Base-by-base conservation (phyloP, 768 basidiomycete genomes). In the Mrakia gelida region DNA sequence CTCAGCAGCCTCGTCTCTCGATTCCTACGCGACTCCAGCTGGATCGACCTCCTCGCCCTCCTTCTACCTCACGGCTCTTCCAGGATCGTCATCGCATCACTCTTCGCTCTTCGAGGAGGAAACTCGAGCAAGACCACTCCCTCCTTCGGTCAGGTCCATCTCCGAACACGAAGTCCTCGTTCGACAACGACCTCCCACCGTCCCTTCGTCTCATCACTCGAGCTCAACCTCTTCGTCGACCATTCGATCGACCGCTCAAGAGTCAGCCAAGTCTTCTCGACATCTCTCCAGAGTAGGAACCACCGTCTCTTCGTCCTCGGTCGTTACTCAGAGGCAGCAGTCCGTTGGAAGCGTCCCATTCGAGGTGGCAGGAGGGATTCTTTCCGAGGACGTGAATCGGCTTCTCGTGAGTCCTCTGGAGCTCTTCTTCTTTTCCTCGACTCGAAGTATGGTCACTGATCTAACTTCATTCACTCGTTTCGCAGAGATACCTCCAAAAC, bases 121-220 rank as follows among this genome's bases (percentile, higher is more conserved):
- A 21, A n/a, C n/a, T 1, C 15, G 43, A 23, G 23, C 41, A 3
- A 26, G 38, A 7, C 34, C 38, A 6, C 41, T 41, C 26, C 67
- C 38, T 41, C 67, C 34, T 41, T 70, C 67, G 23, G 38, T 70
- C 38, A 38, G 67, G 23, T 70, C 67, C 8, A 3, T n/a, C 34
- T 70, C 67, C 2, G 38, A 43, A n/a, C 34, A 70, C 2, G 38
- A 70, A 11, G 52, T 30, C 7, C 10, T 8, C 23, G 43, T 28
- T 45, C 62, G 75, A 23, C 43, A 18, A 30, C 26, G 28, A 49
- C 63, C 32, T 49, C 62, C 75, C 0, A 30, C 43, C 49, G 63
- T 26, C 63, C 75, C 49, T 32, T 67, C 65, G 65, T 49, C 63
- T 43, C 74, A 32, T 28, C 59, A 43, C n/a, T 75, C 74, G 62